Evolutionary conservation across 2,329 filamentous ascomycete species (phyloP).

Genomic region (Neurospora sp.): DNA sequence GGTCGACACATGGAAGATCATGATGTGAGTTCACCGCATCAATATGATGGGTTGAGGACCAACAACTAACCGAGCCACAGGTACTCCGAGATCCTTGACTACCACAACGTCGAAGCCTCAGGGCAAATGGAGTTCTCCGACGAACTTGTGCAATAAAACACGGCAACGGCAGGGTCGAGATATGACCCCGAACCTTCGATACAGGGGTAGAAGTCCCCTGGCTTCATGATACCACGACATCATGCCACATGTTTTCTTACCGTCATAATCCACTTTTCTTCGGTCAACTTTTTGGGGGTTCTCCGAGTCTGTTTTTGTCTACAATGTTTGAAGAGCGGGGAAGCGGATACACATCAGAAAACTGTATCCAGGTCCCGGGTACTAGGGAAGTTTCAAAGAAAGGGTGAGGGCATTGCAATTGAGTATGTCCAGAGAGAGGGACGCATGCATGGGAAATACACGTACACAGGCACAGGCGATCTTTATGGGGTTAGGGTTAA

Average conservation of each 20-base stretch:
- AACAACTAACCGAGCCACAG: conserved; percentile 35
- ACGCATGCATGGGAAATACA: not conserved
- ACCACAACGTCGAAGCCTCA: conserved; percentile 76
- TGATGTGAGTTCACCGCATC: conserved; percentile 65
- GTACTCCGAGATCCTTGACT: conserved; percentile 98
- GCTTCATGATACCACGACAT: conserved; percentile 10
- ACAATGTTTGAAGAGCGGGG: not conserved
- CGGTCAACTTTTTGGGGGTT: not conserved
- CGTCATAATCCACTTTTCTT: not conserved
- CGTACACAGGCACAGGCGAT: not conserved
- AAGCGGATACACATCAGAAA: conserved; percentile 1
- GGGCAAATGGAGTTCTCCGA: conserved; percentile 28
- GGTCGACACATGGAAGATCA: conserved; percentile 99
- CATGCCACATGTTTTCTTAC: conserved; percentile 5
- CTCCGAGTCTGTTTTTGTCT: not conserved
- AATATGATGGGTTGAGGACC: conserved; percentile 8
- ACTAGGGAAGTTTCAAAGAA: not conserved
- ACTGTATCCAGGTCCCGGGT: not conserved
- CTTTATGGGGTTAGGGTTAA: not conserved
- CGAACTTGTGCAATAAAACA: conserved; percentile 28
- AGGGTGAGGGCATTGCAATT: not conserved
- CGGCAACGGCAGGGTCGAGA: not conserved
- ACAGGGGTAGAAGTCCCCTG: conserved; percentile 1
- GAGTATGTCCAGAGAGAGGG: not conserved
- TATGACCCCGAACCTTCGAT: not conserved